phyloP scores from a whole-genome alignment of 2,329 filamentous ascomycete species.

The Cercospora sp. region DNA sequence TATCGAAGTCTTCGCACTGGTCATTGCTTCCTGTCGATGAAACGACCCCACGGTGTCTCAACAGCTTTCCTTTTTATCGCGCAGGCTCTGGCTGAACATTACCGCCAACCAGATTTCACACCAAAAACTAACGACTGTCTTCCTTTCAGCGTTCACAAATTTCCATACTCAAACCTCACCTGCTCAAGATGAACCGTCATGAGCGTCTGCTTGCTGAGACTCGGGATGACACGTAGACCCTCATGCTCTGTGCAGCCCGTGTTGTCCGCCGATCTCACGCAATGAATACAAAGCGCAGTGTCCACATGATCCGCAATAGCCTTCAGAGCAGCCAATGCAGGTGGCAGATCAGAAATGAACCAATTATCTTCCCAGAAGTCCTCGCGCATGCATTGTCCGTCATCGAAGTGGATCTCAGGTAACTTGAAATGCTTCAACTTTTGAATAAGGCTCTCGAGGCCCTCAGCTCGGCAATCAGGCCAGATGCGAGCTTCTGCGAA shows the following conservation, averaged over 20 bases:
- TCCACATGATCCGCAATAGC: background rate
- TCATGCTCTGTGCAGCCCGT: background rate
- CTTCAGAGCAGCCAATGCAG: background rate
- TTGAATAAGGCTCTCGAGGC: background rate
- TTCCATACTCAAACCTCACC: background rate
- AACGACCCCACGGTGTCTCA: too few species aligned
- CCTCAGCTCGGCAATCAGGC: background rate
- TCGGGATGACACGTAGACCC: background rate
- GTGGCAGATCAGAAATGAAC: background rate
- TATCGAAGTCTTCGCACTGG: too few species aligned
- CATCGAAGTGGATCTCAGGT: background rate
- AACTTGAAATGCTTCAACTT: background rate
- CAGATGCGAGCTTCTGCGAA: background rate
- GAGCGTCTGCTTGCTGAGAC: background rate
- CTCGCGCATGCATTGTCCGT: background rate
- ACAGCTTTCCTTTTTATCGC: too few species aligned
- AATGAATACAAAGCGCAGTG: background rate
- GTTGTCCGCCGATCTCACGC: background rate
- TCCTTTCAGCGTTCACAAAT: background rate
- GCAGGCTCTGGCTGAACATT: too few species aligned
- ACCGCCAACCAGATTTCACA: too few species aligned
- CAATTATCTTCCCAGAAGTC: background rate
- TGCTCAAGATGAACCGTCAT: background rate
- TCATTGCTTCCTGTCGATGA: too few species aligned
- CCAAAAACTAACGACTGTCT: too few species aligned